phyloP scores from a whole-genome alignment of 169 alveolate species.

The Cryptosporidium parvum region DNA sequence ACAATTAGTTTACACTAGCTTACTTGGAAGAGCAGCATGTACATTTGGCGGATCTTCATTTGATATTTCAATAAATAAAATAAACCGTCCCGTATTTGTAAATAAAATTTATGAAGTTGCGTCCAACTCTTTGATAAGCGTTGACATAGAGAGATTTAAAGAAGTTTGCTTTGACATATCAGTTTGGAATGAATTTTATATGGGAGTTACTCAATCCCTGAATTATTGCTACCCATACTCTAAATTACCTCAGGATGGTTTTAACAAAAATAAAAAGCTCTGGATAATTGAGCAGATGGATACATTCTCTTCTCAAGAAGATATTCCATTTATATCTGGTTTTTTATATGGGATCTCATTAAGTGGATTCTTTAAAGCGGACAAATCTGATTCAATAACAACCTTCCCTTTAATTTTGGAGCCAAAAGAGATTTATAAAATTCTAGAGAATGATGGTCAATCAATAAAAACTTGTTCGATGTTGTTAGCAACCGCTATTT shows the following conservation, averaged over 20 bases:
- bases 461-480: constrained; percentile 48
- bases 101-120: constrained; percentile 67
- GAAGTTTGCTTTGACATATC: constrained; percentile 55
- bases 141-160: constrained; percentile 57
- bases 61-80: constrained; percentile 23
- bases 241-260: not conserved
- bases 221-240: not conserved
- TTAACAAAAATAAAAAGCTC: not conserved
- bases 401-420: constrained; percentile 57
- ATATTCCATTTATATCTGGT: constrained; percentile 47
- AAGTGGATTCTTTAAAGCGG: constrained; percentile 27
- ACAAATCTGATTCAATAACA: not conserved
- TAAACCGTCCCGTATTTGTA: constrained; percentile 28
- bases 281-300: constrained; percentile 66
- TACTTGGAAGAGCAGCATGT: constrained; percentile 60
- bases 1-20: constrained; percentile 36
- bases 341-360: constrained; percentile 41
- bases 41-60: constrained; percentile 33
- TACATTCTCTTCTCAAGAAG: constrained; percentile 21
- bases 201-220: constrained; percentile 33
- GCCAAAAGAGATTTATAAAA: constrained; percentile 29
- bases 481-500: constrained; percentile 49
- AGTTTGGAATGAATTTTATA: constrained; percentile 65
- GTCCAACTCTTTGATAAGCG: constrained; percentile 39
- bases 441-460: constrained; percentile 60